phyloP scores from a whole-genome alignment of 495 filamentous ascomycete genomes.

The Hypomontagnella monticulosa region DNA sequence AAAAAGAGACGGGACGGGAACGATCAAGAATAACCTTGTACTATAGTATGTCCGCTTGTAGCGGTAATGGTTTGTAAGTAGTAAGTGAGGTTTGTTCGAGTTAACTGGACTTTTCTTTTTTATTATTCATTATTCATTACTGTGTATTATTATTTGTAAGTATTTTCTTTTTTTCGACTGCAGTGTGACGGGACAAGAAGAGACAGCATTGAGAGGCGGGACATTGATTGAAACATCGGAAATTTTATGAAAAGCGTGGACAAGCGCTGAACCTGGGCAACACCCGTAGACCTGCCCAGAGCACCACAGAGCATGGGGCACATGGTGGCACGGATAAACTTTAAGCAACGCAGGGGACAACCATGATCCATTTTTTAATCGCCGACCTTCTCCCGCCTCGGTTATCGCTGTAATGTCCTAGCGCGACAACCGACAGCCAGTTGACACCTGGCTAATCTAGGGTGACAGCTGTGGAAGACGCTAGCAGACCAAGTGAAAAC shows the following conservation, averaged over 20 bases:
- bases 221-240: constrained; percentile 24
- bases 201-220: too few relatives aligned
- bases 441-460: constrained; percentile 2
- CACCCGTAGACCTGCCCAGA: too few relatives aligned
- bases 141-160: constrained; percentile 2
- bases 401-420: constrained; percentile 1
- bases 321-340: constrained; percentile 21
- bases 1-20: neutral
- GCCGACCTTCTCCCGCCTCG: constrained; percentile 10
- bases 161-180: constrained; percentile 20
- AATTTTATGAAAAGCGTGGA: constrained; percentile 11
- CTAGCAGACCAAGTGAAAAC: constrained; percentile 38
- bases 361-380: neutral
- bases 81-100: too few relatives aligned
- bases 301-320: too few relatives aligned
- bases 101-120: too few relatives aligned
- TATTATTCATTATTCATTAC: too few relatives aligned
- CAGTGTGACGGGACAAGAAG: constrained; percentile 1
- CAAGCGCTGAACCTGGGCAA: too few relatives aligned
- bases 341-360: neutral
- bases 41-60: constrained; percentile 1
- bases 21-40: neutral
- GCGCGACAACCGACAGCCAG: neutral
- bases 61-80: neutral
- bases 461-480: constrained; percentile 25